phyloP scores from a whole-genome alignment of 495 filamentous ascomycete species.

The Bryoglossum gracile region DNA sequence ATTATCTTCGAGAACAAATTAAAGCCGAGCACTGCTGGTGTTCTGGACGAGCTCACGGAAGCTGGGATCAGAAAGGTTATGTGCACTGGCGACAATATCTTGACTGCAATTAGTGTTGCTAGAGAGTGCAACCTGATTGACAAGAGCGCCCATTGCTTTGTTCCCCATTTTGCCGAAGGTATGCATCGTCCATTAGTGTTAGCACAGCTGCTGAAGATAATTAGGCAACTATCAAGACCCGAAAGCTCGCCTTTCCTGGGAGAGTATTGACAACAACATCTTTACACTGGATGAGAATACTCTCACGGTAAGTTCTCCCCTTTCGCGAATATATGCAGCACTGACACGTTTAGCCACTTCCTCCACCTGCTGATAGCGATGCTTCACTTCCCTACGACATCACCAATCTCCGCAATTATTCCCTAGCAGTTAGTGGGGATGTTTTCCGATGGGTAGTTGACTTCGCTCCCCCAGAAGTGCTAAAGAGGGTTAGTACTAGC shows the following conservation, averaged over 20 bases:
- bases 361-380: slow-evolving; percentile 61
- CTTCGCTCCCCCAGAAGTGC: slow-evolving; percentile 50
- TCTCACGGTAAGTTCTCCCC: slow-evolving; percentile 47
- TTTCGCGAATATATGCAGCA: not conserved
- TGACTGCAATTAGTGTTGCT: slow-evolving; percentile 94
- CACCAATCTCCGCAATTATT: slow-evolving; percentile 71
- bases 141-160: slow-evolving; percentile 75
- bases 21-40: slow-evolving; percentile 69
- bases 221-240: slow-evolving; percentile 55
- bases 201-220: not conserved
- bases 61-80: slow-evolving; percentile 89
- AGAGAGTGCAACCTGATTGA: slow-evolving; percentile 85
- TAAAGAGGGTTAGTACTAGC: slow-evolving; percentile 45
- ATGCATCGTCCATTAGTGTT: slow-evolving; percentile 4
- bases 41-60: slow-evolving; percentile 74
- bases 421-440: slow-evolving; percentile 82
- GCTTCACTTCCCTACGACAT: slow-evolving; percentile 80
- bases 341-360: slow-evolving; percentile 53
- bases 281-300: slow-evolving; percentile 70
- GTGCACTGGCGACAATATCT: slow-evolving; percentile 98
- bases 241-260: slow-evolving; percentile 71
- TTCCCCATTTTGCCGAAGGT: slow-evolving; percentile 81
- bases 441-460: slow-evolving; percentile 96
- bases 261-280: slow-evolving; percentile 79
- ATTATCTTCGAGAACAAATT: slow-evolving; percentile 99